These are phyloP conservation scores for Dipodascopsis uninucleata DNA, from an alignment of 805 yeast species.

Conservation along the genomic window DNA sequence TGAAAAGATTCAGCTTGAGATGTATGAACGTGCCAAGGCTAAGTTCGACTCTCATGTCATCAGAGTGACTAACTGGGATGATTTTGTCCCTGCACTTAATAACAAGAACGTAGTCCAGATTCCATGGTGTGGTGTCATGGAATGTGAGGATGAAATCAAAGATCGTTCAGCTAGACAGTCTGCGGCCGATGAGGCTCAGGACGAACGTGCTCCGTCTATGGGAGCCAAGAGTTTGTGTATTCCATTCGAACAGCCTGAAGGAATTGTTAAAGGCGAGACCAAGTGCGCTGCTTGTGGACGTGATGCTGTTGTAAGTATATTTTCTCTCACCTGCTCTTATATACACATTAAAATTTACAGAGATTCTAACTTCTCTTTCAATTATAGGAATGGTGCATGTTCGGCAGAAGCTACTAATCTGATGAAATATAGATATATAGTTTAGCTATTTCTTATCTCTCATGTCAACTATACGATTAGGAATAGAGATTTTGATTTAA, in stretches of 20 bases:
- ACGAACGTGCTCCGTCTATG: slow-evolving; percentile 97
- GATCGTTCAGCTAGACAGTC: slow-evolving; percentile 74
- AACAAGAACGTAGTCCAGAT: slow-evolving; percentile 83
- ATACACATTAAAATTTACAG: no score
- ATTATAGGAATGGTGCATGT: slow-evolving; percentile 74
- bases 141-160: slow-evolving; percentile 96
- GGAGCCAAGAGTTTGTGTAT: slow-evolving; percentile 98
- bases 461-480: neutral
- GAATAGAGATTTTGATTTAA: neutral
- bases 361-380: no score
- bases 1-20: slow-evolving; percentile 73
- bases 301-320: slow-evolving; percentile 48
- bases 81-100: slow-evolving; percentile 89
- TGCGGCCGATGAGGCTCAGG: slow-evolving; percentile 77
- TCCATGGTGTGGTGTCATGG: slow-evolving; percentile 96
- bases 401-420: slow-evolving; percentile 86
- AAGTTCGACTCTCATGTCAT: slow-evolving; percentile 82
- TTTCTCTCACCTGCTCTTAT: no score
- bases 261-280: slow-evolving; percentile 60
- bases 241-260: slow-evolving; percentile 73
- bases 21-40: slow-evolving; percentile 75
- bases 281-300: slow-evolving; percentile 83
- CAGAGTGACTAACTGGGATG: slow-evolving; percentile 77
- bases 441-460: neutral
- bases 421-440: neutral